These are phyloP conservation scores for Pythium coloratum DNA, from an alignment of 352 stramenopile species.

Conservation along the genomic window DNA sequence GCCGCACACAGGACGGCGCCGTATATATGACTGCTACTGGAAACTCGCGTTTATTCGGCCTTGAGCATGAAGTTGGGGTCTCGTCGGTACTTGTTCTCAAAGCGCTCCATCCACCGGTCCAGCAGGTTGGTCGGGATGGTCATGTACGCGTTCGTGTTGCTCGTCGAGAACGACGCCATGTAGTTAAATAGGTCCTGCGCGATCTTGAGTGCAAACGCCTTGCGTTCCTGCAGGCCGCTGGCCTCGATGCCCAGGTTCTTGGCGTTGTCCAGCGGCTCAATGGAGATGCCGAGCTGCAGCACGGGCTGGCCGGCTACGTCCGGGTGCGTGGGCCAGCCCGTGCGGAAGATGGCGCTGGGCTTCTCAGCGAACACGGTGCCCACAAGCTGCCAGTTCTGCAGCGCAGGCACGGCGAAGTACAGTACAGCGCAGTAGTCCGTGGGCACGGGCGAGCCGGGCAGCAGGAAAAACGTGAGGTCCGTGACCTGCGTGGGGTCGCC, in stretches of 20 bases:
- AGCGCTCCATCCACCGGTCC: constrained; percentile 81
- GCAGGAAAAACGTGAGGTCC: constrained; percentile 51
- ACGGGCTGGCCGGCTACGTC: constrained; percentile 36
- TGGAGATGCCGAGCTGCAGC: constrained; percentile 45
- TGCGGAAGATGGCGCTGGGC: constrained; percentile 46
- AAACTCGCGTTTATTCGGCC: constrained; percentile 19
- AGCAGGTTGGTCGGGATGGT: constrained; percentile 82
- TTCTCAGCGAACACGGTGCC: constrained; percentile 45
- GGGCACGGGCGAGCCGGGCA: constrained; percentile 43
- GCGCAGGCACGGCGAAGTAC: constrained; percentile 43
- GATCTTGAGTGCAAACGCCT: constrained; percentile 82
- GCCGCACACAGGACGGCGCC: neutral
- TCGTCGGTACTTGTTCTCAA: constrained; percentile 72
- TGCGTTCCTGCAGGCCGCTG: constrained; percentile 39
- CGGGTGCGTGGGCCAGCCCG: constrained; percentile 43
- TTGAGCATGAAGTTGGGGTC: constrained; percentile 90
- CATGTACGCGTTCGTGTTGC: constrained; percentile 59
- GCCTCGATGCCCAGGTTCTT: constrained; percentile 47
- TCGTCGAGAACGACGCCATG: constrained; percentile 71
- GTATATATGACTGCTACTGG: neutral
- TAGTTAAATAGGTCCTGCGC: constrained; percentile 85
- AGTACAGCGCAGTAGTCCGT: constrained; percentile 37
- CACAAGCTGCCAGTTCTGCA: constrained; percentile 45
- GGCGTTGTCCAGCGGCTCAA: constrained; percentile 45
- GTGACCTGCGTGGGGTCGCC: constrained; percentile 37